A percentile compares a stretch with the other conserved stretches of the same genome.
These are phyloP conservation scores for Trichophaea hybrida DNA, from an alignment of 2,329 filamentous ascomycete genomes.

Conservation along the genomic window DNA sequence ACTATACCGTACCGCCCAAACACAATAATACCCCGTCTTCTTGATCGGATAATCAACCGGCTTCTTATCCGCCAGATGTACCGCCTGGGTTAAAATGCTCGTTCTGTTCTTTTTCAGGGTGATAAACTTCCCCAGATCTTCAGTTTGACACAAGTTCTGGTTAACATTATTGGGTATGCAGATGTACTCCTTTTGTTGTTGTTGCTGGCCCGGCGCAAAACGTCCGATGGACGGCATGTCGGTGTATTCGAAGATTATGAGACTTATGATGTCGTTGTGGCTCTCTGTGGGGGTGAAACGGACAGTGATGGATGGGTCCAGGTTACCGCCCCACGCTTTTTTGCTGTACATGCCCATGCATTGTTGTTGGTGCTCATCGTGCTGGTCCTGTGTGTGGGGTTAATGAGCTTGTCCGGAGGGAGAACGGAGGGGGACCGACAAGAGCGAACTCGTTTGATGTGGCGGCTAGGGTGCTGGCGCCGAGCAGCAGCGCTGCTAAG, in stretches of 20 bases:
- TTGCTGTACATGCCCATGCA: conserved; percentile 59
- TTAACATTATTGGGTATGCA: conserved; percentile 61
- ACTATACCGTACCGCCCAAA: conserved; percentile 49
- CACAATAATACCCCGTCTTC: conserved; percentile 92
- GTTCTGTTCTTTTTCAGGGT: conserved; percentile 61
- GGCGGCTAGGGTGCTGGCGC: no score
- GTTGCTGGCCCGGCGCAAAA: conserved; percentile 34
- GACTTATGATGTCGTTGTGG: conserved; percentile 42
- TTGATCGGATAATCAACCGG: conserved; percentile 68
- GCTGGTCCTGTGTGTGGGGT: no score
- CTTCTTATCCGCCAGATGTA: conserved; percentile 61
- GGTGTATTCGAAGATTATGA: conserved; percentile 73
- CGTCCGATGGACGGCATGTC: conserved; percentile 65
- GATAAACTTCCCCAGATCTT: conserved; percentile 74
- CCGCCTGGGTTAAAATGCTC: conserved; percentile 61
- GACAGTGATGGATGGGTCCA: conserved; percentile 51
- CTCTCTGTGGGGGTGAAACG: conserved; percentile 47
- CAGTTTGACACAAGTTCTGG: conserved; percentile 55
- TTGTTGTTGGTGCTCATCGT: conserved; percentile 43
- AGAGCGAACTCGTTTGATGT: no score
- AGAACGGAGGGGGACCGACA: no score
- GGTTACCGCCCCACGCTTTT: conserved; percentile 51
- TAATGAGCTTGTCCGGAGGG: no score
- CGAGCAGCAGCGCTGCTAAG: no score
- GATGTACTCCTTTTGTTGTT: conserved; percentile 41